A percentile compares a stretch with the other conserved stretches of the same genome.
These are phyloP conservation scores for Neonectria faginata DNA, from an alignment of 2,329 filamentous ascomycete genomes.

Conservation along the genomic window DNA sequence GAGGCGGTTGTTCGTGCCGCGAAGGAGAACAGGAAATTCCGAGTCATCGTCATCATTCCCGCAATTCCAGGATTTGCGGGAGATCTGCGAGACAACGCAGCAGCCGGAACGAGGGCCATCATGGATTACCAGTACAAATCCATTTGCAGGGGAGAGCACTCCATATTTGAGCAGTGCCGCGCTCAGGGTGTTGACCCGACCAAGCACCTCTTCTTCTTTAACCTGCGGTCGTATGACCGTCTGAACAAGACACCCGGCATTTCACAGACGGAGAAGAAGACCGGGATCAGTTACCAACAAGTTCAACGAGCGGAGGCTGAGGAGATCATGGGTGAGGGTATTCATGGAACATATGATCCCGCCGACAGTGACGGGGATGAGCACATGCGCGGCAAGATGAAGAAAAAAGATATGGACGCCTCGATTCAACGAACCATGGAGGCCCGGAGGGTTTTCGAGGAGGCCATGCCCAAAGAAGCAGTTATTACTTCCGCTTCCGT, in stretches of 20 bases:
- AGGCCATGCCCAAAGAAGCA: conserved; percentile 54
- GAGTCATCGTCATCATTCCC: conserved; percentile 90
- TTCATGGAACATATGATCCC: conserved; percentile 68
- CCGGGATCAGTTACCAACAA: conserved; percentile 86
- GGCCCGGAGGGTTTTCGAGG: conserved; percentile 66
- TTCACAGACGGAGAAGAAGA: conserved; percentile 79
- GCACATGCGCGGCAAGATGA: conserved; percentile 59
- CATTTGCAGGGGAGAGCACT: conserved; percentile 90
- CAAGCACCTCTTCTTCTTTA: conserved; percentile 92
- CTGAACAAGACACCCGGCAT: conserved; percentile 84
- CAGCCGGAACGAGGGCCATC: conserved; percentile 88
- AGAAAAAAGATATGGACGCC: conserved; percentile 53
- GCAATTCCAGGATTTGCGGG: conserved; percentile 94
- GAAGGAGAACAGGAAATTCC: conserved; percentile 87
- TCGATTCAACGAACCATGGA: conserved; percentile 55
- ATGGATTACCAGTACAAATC: conserved; percentile 99
- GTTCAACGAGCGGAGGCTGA: conserved; percentile 90
- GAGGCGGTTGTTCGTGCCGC: conserved; percentile 86
- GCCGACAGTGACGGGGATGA: conserved; percentile 59
- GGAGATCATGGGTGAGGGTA: conserved; percentile 82
- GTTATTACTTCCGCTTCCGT: conserved; percentile 59
- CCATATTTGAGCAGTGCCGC: conserved; percentile 83
- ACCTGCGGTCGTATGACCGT: conserved; percentile 91
- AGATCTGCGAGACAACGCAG: conserved; percentile 85
- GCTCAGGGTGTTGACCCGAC: conserved; percentile 80